Evolutionary conservation across 495 filamentous ascomycete species (phyloP).

Genomic region (Aspergillus leporis): DNA sequence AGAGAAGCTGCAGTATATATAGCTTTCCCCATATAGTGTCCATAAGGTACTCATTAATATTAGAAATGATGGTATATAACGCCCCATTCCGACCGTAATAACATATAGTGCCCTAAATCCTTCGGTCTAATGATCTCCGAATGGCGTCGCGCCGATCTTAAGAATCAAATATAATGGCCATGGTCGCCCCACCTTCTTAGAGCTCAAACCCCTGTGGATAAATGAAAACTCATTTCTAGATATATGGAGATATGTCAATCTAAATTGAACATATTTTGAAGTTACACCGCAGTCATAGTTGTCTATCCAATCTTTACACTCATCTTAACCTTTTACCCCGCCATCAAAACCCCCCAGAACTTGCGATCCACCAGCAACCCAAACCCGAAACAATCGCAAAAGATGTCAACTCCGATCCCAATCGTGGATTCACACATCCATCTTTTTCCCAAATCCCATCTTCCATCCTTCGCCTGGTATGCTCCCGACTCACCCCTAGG

Average conservation of each 20-base stretch:
- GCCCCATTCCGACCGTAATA: too few relatives aligned
- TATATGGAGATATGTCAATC: too few relatives aligned
- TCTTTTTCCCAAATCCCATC: conserved; percentile 69
- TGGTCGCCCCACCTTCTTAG: neutral
- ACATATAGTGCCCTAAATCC: neutral
- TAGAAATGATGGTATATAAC: too few relatives aligned
- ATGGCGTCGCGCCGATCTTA: neutral
- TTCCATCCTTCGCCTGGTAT: conserved; percentile 65
- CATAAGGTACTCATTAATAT: too few relatives aligned
- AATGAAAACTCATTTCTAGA: neutral
- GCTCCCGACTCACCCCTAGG: conserved; percentile 54
- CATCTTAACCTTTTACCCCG: neutral
- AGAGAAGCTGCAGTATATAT: too few relatives aligned
- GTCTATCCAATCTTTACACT: too few relatives aligned
- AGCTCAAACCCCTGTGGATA: neutral
- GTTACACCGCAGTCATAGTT: too few relatives aligned
- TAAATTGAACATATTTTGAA: too few relatives aligned
- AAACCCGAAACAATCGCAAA: neutral
- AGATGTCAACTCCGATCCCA: conserved; percentile 35
- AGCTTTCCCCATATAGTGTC: too few relatives aligned
- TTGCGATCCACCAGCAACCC: neutral
- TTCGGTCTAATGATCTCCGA: neutral
- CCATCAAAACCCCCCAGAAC: neutral
- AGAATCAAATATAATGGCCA: neutral
- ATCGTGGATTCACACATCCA: conserved; percentile 89